These are phyloP conservation scores for Brettanomyces nanus DNA, from an alignment of 805 yeast species.

Conservation along the genomic window DNA sequence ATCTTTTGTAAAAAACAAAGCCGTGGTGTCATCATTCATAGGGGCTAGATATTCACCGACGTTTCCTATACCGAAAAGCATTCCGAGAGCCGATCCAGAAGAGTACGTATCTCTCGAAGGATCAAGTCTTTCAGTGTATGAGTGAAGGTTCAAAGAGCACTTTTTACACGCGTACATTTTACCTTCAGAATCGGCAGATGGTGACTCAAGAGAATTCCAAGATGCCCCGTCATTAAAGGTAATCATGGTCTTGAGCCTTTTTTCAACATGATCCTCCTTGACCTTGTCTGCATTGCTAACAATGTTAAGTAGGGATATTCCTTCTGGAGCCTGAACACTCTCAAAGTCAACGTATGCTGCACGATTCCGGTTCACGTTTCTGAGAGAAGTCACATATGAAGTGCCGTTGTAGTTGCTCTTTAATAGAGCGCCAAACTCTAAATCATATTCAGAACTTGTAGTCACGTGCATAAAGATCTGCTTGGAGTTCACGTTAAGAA, in stretches of 20 bases:
- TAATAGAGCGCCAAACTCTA: conserved; percentile 70
- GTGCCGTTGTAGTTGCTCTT: conserved; percentile 93
- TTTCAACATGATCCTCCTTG: conserved; percentile 27
- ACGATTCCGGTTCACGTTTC: conserved; percentile 64
- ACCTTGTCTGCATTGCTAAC: conserved; percentile 39
- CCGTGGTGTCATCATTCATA: conserved; percentile 34
- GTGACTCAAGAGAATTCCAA: conserved; percentile 71
- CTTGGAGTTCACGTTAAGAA: conserved; percentile 62
- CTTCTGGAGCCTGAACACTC: conserved; percentile 74
- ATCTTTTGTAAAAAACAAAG: conserved; percentile 77
- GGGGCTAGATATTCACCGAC: conserved; percentile 57
- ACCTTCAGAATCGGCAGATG: conserved; percentile 54
- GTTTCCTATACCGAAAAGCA: conserved; percentile 88
- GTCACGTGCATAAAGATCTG: conserved; percentile 82
- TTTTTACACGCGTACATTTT: conserved; percentile 41
- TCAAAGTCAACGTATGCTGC: conserved; percentile 86
- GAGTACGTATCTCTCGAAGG: conserved; percentile 70
- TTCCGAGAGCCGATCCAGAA: conserved; percentile 83
- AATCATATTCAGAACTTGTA: conserved; percentile 38
- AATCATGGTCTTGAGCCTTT: conserved; percentile 61
- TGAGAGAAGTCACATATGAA: conserved; percentile 60
- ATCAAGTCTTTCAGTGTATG: conserved; percentile 82
- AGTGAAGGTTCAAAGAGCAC: conserved; percentile 82
- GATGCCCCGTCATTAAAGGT: conserved; percentile 89
- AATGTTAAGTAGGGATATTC: conserved; percentile 66